phyloP scores from a whole-genome alignment of 2,329 filamentous ascomycete genomes.

The Fusarium buharicum region DNA sequence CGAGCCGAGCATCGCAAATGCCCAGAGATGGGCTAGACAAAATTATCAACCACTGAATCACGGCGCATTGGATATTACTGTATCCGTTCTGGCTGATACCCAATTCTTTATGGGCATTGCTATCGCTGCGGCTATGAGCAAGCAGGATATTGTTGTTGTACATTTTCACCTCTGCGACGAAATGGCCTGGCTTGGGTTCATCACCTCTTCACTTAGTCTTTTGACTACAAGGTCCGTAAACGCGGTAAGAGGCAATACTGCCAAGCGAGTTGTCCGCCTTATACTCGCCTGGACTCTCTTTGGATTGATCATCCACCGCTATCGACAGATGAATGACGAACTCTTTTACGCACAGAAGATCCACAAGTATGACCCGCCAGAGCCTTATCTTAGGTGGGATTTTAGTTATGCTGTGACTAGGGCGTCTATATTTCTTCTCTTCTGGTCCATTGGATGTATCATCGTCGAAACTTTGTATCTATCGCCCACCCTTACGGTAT shows the following conservation, averaged over 20 bases:
- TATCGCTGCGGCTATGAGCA: neutral
- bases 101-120: neutral
- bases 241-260: neutral
- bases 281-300: neutral
- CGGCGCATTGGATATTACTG: neutral
- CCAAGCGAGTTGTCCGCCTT: neutral
- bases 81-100: neutral
- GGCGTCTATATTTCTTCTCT: neutral
- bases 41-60: neutral
- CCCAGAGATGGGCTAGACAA: neutral
- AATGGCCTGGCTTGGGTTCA: neutral
- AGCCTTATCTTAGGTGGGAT: neutral
- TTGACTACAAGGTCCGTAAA: neutral
- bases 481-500: neutral
- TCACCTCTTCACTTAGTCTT: neutral
- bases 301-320: neutral
- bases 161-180: neutral
- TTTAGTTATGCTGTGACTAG: neutral
- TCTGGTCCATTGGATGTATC: neutral
- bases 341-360: neutral
- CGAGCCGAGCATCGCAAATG: neutral
- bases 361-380: neutral
- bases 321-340: neutral
- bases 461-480: neutral
- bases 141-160: neutral